These are phyloP conservation scores for Pythium brachiatum DNA, from an alignment of 352 stramenopile species.

Conservation along the genomic window DNA sequence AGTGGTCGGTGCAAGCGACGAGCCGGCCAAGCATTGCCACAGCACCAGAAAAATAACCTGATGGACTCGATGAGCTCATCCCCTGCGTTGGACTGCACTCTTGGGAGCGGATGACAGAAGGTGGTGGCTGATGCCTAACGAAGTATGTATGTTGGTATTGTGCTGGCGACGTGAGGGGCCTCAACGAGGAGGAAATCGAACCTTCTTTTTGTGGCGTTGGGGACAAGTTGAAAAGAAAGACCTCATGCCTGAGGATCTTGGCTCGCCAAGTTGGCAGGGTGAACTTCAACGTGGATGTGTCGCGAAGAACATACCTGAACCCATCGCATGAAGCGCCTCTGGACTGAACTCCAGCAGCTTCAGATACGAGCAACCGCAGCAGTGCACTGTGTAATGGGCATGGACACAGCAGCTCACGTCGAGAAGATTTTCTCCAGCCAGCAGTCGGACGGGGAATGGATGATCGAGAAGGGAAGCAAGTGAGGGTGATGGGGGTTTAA, in stretches of 20 bases:
- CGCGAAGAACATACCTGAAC: background rate
- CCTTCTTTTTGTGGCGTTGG: constrained; percentile 4
- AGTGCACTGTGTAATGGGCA: too few relatives aligned
- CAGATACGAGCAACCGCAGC: background rate
- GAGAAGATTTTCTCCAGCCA: background rate
- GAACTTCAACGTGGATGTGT: constrained; percentile 2
- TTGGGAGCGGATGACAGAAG: background rate
- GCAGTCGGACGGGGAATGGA: background rate
- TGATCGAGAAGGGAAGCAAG: background rate
- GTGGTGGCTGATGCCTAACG: background rate
- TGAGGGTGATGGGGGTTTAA: background rate
- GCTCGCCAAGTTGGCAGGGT: background rate
- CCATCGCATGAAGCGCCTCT: background rate
- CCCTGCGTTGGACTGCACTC: background rate
- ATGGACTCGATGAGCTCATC: background rate
- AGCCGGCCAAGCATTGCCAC: background rate
- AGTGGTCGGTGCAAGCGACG: background rate
- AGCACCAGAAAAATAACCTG: background rate
- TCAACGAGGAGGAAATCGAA: background rate
- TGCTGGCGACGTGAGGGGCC: too few relatives aligned
- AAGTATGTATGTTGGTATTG: too few relatives aligned
- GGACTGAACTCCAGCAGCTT: background rate
- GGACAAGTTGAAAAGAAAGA: background rate
- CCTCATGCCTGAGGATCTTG: background rate
- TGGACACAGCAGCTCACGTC: background rate